Percentiles rank a stretch among this genome's conserved stretches.
Evolutionary conservation across 306 rosid species (phyloP).

Genomic region (Lathyrus tuberosus): DNA sequence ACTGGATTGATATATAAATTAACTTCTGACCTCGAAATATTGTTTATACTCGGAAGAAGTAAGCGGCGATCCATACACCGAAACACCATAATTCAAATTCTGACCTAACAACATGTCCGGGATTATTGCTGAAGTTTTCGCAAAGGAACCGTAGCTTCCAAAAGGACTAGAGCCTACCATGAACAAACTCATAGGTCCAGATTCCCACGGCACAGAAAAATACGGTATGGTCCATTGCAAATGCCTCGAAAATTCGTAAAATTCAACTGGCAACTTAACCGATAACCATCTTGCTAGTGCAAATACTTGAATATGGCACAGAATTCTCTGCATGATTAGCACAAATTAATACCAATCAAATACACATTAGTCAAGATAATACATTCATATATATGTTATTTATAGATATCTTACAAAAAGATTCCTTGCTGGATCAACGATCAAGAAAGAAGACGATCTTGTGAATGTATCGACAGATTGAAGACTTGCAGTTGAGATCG

Average conservation of each 20-base stretch:
- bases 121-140: conserved; percentile 46
- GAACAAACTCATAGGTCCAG: conserved; percentile 41
- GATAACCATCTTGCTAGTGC: conserved; percentile 84
- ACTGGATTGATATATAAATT: conserved; percentile 9
- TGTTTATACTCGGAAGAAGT: conserved; percentile 72
- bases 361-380: background rate
- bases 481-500: conserved; percentile 81
- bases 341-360: conserved; percentile 5
- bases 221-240: conserved; percentile 84
- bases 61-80: conserved; percentile 75
- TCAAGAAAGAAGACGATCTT: conserved; percentile 59
- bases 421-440: conserved; percentile 75
- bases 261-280: conserved; percentile 74
- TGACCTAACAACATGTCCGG: conserved; percentile 41
- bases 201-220: conserved; percentile 80
- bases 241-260: conserved; percentile 68
- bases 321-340: conserved; percentile 74
- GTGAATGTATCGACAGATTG: conserved; percentile 57
- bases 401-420: conserved; percentile 63
- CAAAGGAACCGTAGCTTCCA: conserved; percentile 44
- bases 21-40: conserved; percentile 70
- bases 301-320: conserved; percentile 82
- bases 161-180: conserved; percentile 55
- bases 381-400: background rate
- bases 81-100: conserved; percentile 47